These are phyloP conservation scores for Daucus carota DNA, from an alignment of 129 eudicot genomes.

Conservation along the genomic window DH1_v3.0 NC_030388.2:19995001-19995500, in stretches of 20 bases:
- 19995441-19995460: neutral
- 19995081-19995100: constrained; percentile 49
- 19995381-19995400: neutral
- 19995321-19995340: neutral
- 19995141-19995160: too few species aligned
- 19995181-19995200: neutral
- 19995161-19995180: neutral
- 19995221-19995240: neutral
- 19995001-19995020: constrained; percentile 78
- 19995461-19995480: neutral
- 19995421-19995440: neutral
- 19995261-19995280: neutral
- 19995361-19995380: neutral
- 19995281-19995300: neutral
- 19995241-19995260: neutral
- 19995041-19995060: constrained; percentile 64
- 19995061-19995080: constrained; percentile 56
- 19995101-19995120: constrained; percentile 24
- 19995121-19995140: neutral
- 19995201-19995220: neutral
- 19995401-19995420: too few species aligned
- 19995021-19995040: constrained; percentile 87
- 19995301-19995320: neutral
- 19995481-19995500: neutral
- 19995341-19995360: neutral